These are phyloP conservation scores for Phyllosticta citribraziliensis DNA, from an alignment of 2,329 filamentous ascomycete genomes.

Conservation along the genomic window DNA sequence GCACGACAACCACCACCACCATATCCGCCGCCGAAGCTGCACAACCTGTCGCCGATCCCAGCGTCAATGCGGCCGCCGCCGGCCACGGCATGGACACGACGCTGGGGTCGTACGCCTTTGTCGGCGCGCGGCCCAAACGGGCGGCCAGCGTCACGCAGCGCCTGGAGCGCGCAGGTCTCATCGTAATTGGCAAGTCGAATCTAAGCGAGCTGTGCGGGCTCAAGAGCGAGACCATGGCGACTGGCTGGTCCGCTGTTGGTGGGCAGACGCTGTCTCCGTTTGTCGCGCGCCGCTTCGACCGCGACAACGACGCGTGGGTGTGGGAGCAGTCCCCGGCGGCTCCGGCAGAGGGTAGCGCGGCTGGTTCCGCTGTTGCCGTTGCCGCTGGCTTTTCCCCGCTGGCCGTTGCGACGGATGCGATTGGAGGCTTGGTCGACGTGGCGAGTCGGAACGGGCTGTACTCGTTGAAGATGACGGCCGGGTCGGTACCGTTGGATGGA, in stretches of 20 bases:
- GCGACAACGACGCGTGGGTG: conserved; percentile 24
- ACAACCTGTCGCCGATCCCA: not conserved
- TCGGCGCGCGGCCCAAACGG: conserved; percentile 25
- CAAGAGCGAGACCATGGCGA: conserved; percentile 27
- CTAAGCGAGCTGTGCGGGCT: conserved; percentile 30
- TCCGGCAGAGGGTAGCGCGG: conserved; percentile 24
- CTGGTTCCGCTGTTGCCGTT: conserved; percentile 30
- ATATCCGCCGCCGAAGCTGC: not conserved
- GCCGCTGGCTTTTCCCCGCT: conserved; percentile 33
- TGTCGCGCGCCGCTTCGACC: conserved; percentile 28
- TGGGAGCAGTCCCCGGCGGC: conserved; percentile 22
- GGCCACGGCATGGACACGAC: conserved; percentile 30
- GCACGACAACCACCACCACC: not conserved
- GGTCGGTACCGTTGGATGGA: conserved; percentile 26
- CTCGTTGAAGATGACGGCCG: conserved; percentile 29
- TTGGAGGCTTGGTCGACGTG: conserved; percentile 30
- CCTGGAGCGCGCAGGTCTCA: conserved; percentile 29
- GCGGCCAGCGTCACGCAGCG: conserved; percentile 27
- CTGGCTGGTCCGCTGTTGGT: conserved; percentile 32
- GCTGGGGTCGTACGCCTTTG: conserved; percentile 31
- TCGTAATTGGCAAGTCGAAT: conserved; percentile 35
- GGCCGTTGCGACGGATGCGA: conserved; percentile 30
- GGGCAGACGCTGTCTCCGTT: conserved; percentile 31
- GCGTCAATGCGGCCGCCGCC: not conserved
- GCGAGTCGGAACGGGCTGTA: conserved; percentile 31